Percentiles rank a stretch among this genome's conserved stretches.
Evolutionary conservation across 495 filamentous ascomycete genomes (phyloP).

Genomic region (Xylaria acuta): DNA sequence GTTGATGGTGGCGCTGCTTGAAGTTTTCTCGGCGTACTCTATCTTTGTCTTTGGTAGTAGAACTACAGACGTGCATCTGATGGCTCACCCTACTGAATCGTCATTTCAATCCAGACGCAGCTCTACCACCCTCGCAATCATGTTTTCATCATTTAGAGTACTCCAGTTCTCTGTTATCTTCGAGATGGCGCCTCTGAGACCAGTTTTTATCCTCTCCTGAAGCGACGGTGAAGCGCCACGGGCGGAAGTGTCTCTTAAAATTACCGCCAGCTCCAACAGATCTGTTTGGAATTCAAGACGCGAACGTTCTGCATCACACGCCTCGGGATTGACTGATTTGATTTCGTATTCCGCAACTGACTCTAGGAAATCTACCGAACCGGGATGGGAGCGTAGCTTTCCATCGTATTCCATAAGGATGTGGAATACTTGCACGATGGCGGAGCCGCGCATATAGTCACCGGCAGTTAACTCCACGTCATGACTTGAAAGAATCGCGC

Average conservation of each 20-base stretch:
- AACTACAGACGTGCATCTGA: background rate
- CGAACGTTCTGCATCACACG: background rate
- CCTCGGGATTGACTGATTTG: background rate
- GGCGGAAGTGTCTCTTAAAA: background rate
- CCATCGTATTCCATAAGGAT: conserved; percentile 15
- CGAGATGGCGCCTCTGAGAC: background rate
- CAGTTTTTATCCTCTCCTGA: conserved; percentile 3
- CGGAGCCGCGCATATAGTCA: conserved; percentile 25
- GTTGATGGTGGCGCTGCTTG: background rate
- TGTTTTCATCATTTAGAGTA: conserved; percentile 10
- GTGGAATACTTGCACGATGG: conserved; percentile 19
- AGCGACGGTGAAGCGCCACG: background rate
- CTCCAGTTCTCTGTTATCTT: background rate
- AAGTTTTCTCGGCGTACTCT: background rate
- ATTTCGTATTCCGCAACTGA: conserved; percentile 5
- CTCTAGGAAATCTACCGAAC: background rate
- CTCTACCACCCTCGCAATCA: conserved; percentile 11
- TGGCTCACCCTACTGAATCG: background rate
- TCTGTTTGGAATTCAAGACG: conserved; percentile 24
- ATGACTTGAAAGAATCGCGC: conserved; percentile 5
- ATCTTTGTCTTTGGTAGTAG: background rate
- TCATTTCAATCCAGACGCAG: conserved; percentile 8
- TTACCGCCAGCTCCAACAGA: conserved; percentile 12
- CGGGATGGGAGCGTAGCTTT: conserved; percentile 10
- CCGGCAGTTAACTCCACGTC: background rate